These are phyloP conservation scores for Populus alba DNA, from an alignment of 345 rosid species.

Conservation along the genomic window DNA sequence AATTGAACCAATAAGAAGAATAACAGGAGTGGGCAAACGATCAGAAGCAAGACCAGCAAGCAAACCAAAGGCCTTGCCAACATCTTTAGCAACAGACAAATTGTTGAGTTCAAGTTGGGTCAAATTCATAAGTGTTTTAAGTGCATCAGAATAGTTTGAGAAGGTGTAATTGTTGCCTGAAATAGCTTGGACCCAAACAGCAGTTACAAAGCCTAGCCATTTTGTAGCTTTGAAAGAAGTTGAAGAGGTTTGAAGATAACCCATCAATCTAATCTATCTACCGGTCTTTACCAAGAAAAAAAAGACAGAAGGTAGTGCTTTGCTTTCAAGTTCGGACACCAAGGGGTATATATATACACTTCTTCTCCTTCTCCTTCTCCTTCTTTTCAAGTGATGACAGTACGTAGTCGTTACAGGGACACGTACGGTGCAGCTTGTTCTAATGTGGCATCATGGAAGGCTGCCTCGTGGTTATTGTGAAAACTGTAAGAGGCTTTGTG, in stretches of 20 bases:
- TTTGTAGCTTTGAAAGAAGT: conserved; percentile 38
- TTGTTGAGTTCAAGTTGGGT: conserved; percentile 80
- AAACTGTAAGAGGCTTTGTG: not conserved
- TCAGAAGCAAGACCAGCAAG: conserved; percentile 92
- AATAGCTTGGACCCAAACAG: conserved; percentile 89
- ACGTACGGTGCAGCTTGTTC: not conserved
- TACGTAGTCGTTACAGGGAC: not conserved
- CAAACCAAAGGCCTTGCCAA: conserved; percentile 91
- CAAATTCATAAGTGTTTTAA: conserved; percentile 78
- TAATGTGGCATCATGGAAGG: not conserved
- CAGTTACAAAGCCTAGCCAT: conserved; percentile 94
- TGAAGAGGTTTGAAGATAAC: conserved; percentile 9
- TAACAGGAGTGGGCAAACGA: conserved; percentile 55
- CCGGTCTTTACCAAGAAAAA: not conserved
- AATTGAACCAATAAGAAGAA: conserved; percentile 74
- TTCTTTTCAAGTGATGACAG: not conserved
- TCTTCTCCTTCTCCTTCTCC: too few relatives aligned
- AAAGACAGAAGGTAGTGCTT: not conserved
- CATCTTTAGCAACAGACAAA: conserved; percentile 82
- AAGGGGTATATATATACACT: not conserved
- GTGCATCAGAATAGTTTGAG: conserved; percentile 83
- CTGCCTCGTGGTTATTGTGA: not conserved
- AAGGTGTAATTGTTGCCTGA: conserved; percentile 96
- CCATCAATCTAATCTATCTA: conserved; percentile 21
- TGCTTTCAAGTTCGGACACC: not conserved